Evolutionary conservation across 2,329 filamentous ascomycete species (phyloP).

Genomic region (Cordyceps tenuipes): DNA sequence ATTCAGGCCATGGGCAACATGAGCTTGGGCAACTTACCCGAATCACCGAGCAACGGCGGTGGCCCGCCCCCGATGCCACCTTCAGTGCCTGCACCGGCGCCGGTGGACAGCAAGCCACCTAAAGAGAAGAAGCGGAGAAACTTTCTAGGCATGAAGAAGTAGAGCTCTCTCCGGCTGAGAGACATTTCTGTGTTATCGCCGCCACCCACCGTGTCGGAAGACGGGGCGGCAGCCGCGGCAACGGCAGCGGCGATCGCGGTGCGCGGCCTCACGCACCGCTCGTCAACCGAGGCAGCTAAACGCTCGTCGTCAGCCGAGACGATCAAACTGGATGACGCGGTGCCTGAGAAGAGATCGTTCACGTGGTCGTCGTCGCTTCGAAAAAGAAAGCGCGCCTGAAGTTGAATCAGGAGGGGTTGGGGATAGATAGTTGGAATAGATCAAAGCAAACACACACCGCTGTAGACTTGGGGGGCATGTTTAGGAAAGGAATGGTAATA

Average conservation of each 20-base stretch:
- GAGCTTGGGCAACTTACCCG: conserved; percentile 31
- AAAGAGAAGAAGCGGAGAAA: conserved; percentile 57
- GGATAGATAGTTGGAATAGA: too few relatives aligned
- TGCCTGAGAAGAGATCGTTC: neutral
- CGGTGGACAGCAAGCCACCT: conserved; percentile 33
- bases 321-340: neutral
- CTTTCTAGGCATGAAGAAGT: conserved; percentile 53
- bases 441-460: too few relatives aligned
- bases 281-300: neutral
- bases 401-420: neutral
- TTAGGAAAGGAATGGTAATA: neutral
- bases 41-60: conserved; percentile 16
- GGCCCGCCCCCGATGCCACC: conserved; percentile 17
- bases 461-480: too few relatives aligned
- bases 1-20: conserved; percentile 48
- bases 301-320: neutral
- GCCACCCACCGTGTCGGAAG: neutral
- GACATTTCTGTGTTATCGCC: neutral
- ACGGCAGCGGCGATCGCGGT: neutral
- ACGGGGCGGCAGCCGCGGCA: neutral
- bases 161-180: conserved; percentile 22
- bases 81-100: conserved; percentile 13
- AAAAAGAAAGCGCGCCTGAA: neutral
- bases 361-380: conserved; percentile 3
- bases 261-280: neutral